phyloP scores from a whole-genome alignment of 306 rosid species.

The Sphenostylis stenocarpa region DNA sequence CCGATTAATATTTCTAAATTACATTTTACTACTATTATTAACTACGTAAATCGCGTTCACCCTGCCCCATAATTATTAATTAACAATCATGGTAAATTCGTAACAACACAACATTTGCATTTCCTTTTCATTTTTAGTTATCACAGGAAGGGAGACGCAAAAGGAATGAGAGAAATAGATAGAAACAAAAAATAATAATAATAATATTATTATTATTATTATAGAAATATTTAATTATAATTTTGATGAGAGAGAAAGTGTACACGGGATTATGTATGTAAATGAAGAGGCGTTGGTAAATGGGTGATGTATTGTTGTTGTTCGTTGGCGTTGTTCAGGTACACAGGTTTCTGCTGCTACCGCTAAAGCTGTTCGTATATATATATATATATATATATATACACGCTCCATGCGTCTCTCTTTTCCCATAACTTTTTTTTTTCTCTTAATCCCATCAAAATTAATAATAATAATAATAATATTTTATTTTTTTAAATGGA shows the following conservation, averaged over 20 bases:
- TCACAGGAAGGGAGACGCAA: background rate
- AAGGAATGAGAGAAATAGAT: background rate
- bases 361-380: constrained; percentile 25
- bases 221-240: background rate
- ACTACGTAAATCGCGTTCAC: background rate
- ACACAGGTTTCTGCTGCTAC: constrained; percentile 51
- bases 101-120: background rate
- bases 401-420: constrained; percentile 54
- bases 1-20: background rate
- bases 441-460: no score
- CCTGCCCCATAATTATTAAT: background rate
- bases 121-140: background rate
- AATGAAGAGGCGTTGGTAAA: constrained; percentile 25
- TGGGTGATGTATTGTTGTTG: constrained; percentile 37
- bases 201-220: no score
- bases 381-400: background rate
- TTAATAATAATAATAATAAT: no score
- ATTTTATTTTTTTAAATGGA: constrained; percentile 17
- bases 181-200: background rate
- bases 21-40: background rate
- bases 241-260: background rate
- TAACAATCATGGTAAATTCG: background rate
- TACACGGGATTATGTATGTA: background rate
- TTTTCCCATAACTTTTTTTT: background rate
- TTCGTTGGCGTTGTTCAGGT: constrained; percentile 42